These are phyloP conservation scores for Spathaspora passalidarum DNA, from an alignment of 805 yeast genomes.

Conservation along the genomic window DNA sequence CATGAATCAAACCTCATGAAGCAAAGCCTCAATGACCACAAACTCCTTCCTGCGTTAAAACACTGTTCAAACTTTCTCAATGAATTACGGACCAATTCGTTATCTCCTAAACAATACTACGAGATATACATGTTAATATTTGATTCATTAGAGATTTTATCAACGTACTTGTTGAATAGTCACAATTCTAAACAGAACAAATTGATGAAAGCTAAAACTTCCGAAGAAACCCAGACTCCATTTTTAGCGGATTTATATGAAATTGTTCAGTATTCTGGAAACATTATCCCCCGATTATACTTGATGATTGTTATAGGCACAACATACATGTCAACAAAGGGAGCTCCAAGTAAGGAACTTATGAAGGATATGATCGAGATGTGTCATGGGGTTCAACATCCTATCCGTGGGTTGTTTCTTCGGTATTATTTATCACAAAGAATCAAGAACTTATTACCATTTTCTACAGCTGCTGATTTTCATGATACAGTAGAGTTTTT, in stretches of 20 bases:
- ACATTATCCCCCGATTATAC: constrained; percentile 86
- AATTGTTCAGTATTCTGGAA: constrained; percentile 92
- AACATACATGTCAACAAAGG: constrained; percentile 73
- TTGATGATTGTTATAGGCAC: constrained; percentile 95
- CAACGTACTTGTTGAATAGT: constrained; percentile 60
- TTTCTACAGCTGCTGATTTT: constrained; percentile 37
- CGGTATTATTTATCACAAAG: constrained; percentile 86
- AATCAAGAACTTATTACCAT: constrained; percentile 63
- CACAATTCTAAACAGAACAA: constrained; percentile 61
- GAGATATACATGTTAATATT: constrained; percentile 82
- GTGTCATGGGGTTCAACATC: constrained; percentile 97
- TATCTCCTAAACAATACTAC: constrained; percentile 89
- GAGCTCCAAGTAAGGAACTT: constrained; percentile 79
- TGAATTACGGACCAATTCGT: constrained; percentile 71
- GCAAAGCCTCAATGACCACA: constrained; percentile 61
- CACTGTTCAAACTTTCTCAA: constrained; percentile 80
- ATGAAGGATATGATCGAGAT: constrained; percentile 96
- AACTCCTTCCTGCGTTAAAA: constrained; percentile 82
- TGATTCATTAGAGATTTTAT: constrained; percentile 73
- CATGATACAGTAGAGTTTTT: constrained; percentile 75
- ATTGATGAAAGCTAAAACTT: constrained; percentile 10
- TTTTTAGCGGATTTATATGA: constrained; percentile 85
- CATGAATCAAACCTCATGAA: constrained; percentile 77
- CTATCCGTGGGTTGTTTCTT: constrained; percentile 85
- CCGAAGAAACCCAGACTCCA: constrained; percentile 29